phyloP scores from a whole-genome alignment of 257 asterid genomes.

The Fraxinus excelsior region DNA sequence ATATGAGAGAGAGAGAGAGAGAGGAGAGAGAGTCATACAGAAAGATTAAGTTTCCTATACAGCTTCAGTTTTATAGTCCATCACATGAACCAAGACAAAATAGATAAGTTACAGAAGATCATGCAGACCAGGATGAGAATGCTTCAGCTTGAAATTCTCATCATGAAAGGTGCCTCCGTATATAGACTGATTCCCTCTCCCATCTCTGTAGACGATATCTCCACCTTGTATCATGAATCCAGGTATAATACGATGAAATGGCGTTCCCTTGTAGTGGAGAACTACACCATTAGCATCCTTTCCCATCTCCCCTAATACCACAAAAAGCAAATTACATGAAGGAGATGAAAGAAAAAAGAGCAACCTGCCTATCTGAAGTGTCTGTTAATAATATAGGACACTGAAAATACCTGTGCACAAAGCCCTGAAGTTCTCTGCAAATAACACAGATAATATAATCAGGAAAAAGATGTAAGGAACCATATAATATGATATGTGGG shows the following conservation, averaged over 20 bases:
- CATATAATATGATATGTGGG: neutral
- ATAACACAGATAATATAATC: conserved; percentile 23
- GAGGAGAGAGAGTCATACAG: neutral
- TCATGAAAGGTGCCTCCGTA: conserved; percentile 68
- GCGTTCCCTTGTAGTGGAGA: conserved; percentile 85
- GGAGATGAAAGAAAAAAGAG: conserved; percentile 10
- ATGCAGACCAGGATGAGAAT: conserved; percentile 69
- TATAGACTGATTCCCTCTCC: conserved; percentile 82
- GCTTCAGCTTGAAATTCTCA: conserved; percentile 85
- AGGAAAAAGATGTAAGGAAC: conserved; percentile 9
- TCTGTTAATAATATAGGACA: conserved; percentile 11
- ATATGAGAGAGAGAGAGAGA: neutral
- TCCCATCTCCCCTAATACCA: conserved; percentile 79
- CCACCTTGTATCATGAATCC: conserved; percentile 99
- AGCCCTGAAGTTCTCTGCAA: conserved; percentile 95
- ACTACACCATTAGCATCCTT: conserved; percentile 72
- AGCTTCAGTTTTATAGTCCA: neutral
- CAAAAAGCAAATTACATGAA: conserved; percentile 14
- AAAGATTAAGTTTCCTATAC: neutral
- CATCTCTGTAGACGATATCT: conserved; percentile 72
- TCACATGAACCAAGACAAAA: neutral
- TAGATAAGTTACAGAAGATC: neutral
- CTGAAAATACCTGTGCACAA: conserved; percentile 85
- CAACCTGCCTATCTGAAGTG: conserved; percentile 18
- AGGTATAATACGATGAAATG: conserved; percentile 94